These are phyloP conservation scores for Gossypium arboreum DNA, from an alignment of 345 rosid species.

Conservation along the genomic window DNA sequence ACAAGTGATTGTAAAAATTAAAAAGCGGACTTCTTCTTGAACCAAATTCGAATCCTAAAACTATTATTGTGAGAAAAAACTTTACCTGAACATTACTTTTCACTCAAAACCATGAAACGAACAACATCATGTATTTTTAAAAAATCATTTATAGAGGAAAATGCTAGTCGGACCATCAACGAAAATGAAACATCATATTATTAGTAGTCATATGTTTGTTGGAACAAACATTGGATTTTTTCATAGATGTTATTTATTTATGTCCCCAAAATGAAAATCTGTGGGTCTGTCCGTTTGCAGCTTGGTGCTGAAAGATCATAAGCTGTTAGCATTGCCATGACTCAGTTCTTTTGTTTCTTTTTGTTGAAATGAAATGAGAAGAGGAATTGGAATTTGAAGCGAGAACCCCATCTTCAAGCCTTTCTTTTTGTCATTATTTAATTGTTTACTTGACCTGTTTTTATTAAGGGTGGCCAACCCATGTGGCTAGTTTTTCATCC, in stretches of 20 bases:
- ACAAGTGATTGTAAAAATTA: too few relatives aligned
- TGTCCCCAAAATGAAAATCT: not conserved
- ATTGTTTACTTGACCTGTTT: not conserved
- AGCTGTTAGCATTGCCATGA: not conserved
- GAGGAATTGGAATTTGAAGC: not conserved
- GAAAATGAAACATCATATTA: not conserved
- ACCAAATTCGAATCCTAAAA: too few relatives aligned
- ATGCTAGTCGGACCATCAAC: not conserved
- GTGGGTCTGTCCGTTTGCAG: not conserved
- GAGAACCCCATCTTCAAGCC: not conserved
- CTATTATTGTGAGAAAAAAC: too few relatives aligned
- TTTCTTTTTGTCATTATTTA: conserved; percentile 12
- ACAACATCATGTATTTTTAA: too few relatives aligned
- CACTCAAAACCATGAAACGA: too few relatives aligned
- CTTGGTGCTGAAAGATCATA: not conserved
- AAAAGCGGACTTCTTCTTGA: too few relatives aligned
- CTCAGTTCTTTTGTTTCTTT: not conserved
- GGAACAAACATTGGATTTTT: not conserved
- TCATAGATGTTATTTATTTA: not conserved
- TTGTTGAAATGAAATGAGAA: not conserved
- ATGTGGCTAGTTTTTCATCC: conserved; percentile 14
- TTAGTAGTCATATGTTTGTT: not conserved
- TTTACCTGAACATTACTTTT: too few relatives aligned
- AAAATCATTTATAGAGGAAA: too few relatives aligned
- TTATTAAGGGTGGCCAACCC: conserved; percentile 8